phyloP scores from a whole-genome alignment of 2,329 filamentous ascomycete genomes.

The Ambrosiella xylebori region DNA sequence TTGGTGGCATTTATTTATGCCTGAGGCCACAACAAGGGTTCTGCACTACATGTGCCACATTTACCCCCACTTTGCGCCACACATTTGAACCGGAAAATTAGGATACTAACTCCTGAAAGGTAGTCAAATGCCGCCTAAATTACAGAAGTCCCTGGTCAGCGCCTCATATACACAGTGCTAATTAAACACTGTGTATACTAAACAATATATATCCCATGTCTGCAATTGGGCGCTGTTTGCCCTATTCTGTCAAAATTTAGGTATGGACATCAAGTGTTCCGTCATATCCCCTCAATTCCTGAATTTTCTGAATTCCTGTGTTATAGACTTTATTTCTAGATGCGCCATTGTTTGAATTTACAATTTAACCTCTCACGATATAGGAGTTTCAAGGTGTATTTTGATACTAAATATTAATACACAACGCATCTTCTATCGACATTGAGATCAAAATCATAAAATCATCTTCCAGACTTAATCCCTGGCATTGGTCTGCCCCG shows the following conservation, averaged over 20 bases:
- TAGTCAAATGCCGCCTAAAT: not conserved
- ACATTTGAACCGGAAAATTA: not conserved
- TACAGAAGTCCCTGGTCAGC: not conserved
- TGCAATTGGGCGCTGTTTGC: slow-evolving; percentile 2
- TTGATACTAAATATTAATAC: no score
- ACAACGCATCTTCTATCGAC: no score
- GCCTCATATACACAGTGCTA: not conserved
- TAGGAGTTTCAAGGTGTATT: no score
- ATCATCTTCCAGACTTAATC: no score
- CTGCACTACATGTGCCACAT: slow-evolving; percentile 1
- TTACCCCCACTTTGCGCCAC: not conserved
- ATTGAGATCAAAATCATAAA: no score
- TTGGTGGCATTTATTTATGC: not conserved
- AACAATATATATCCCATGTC: not conserved
- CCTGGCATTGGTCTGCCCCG: no score
- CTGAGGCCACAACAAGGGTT: slow-evolving; percentile 8
- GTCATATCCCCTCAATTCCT: not conserved
- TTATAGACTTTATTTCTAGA: no score
- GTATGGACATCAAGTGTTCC: not conserved
- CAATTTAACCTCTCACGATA: no score
- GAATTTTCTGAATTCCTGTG: no score
- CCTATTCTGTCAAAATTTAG: not conserved
- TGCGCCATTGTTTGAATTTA: no score
- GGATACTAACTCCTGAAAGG: not conserved
- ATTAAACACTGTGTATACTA: not conserved